Evolutionary conservation across 805 yeast genomes (phyloP).

Genomic region (Candida sanyiensis): DNA sequence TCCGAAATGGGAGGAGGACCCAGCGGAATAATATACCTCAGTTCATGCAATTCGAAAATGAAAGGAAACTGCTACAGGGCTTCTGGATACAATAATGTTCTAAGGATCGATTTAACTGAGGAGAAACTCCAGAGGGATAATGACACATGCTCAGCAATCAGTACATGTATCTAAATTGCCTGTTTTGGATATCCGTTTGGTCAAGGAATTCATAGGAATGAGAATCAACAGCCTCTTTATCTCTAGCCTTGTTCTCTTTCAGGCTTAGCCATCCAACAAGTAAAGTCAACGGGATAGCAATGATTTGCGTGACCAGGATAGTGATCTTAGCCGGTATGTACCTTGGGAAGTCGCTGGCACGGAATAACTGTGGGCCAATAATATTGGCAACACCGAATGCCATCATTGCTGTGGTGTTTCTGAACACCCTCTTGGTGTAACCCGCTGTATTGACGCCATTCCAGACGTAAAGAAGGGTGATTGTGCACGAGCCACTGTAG

Average conservation of each 20-base stretch:
- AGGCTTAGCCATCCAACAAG: conserved; percentile 36
- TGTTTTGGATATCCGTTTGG: conserved; percentile 12
- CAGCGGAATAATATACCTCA: too few relatives aligned
- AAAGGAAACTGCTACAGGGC: too few relatives aligned
- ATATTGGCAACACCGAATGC: conserved; percentile 49
- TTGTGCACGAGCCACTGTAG: conserved; percentile 48
- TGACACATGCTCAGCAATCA: too few relatives aligned
- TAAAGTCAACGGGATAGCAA: conserved; percentile 36
- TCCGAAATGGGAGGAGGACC: too few relatives aligned
- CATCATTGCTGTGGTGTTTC: conserved; percentile 47
- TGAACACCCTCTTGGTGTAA: conserved; percentile 45
- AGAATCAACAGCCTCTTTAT: conserved; percentile 14
- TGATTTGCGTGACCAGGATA: conserved; percentile 44
- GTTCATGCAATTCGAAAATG: too few relatives aligned
- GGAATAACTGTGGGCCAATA: conserved; percentile 58
- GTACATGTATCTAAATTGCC: conserved; percentile 10
- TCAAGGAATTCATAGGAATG: conserved; percentile 11
- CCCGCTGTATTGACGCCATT: conserved; percentile 55
- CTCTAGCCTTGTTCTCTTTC: conserved; percentile 46
- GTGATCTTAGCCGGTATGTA: conserved; percentile 55
- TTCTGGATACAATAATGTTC: too few relatives aligned
- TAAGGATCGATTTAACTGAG: too few relatives aligned
- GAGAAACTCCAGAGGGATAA: too few relatives aligned
- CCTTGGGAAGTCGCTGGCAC: conserved; percentile 40
- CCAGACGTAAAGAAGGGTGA: conserved; percentile 53